Evolutionary conservation across 805 yeast genomes (phyloP), one percentile per base, ranked within the genome.

Genomic region (Saccharomycopsis selenospora): DNA sequence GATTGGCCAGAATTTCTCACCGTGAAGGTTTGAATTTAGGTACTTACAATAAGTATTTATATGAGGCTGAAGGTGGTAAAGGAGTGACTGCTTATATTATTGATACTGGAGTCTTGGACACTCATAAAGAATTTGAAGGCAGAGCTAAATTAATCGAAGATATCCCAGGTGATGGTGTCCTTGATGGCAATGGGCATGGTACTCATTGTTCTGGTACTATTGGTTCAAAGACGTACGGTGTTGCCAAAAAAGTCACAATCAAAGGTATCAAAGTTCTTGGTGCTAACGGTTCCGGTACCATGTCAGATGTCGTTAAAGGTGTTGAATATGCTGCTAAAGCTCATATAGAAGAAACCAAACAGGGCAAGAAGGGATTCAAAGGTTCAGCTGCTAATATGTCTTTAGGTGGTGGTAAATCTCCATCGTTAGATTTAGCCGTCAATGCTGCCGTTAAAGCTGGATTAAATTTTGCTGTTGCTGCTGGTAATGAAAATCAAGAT

Each of bases 381-480:
- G 93, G 93, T 55, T 83, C 93, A 30, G 79, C 89, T 22, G 91
- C 89, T 42, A 93, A 91, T 71, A 87, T 89, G 91, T 89, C 96
- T 13, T 73, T 90, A 51, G 96, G 96, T 60, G 96, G 96, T 64
- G 95, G 95, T 60, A 83, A 81, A 61, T 85, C 96, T 3, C 85
- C 88, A 45, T 80, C 95, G 5, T 76, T 90, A 57, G 95, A 88
- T 62, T 59, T 81, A 65, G 96, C 95, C 48, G 95, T 87, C 42
- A 80, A 86, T 58, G 95, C 95, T 41, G 96, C 95, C 30, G 88
- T 86, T 43, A 75, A 77, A 55, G 85, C 90, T 27, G 97, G 96
- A 59, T 69, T 91, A 51, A 93, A 87, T 64, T 84, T 91, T 64
- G 95, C 95, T 30, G 96, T 88, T 55, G 97, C 98, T 45, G 96